Percentiles rank a stretch among this genome's conserved stretches.
Conservation (phyloP, 495 filamentous ascomycete species). For the Coniosporium apollinis region DNA sequence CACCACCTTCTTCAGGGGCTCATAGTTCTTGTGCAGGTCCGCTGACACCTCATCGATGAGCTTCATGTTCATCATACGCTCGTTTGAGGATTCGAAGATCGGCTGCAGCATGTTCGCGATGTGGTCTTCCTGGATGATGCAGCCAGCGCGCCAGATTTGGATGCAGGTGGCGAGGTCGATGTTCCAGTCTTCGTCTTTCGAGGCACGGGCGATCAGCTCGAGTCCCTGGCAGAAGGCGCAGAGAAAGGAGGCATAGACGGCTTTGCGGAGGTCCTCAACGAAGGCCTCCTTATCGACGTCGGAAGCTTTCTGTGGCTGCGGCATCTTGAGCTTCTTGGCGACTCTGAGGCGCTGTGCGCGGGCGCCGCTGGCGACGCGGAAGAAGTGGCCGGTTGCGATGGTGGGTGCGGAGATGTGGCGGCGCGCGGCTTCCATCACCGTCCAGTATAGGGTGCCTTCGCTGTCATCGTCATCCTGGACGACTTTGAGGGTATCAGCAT, state of each 20-base stretch:
- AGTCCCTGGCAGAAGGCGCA: slow-evolving; percentile 50
- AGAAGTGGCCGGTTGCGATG: slow-evolving; percentile 43
- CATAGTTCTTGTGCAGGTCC: slow-evolving; percentile 29
- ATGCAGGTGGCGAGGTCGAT: slow-evolving; percentile 41
- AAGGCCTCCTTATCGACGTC: slow-evolving; percentile 31
- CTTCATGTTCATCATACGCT: slow-evolving; percentile 25
- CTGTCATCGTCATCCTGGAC: slow-evolving; percentile 52
- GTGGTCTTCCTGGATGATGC: slow-evolving; percentile 55
- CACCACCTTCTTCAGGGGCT: slow-evolving; percentile 38
- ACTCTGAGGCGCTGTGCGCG: slow-evolving; percentile 25
- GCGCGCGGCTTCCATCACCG: slow-evolving; percentile 40
- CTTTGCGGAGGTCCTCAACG: slow-evolving; percentile 40
- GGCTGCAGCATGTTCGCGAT: slow-evolving; percentile 35
- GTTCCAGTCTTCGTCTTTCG: slow-evolving; percentile 44
- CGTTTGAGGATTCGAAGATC: slow-evolving; percentile 12
- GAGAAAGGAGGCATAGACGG: slow-evolving; percentile 47
- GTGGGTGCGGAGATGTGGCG: slow-evolving; percentile 51
- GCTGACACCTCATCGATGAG: slow-evolving; percentile 33
- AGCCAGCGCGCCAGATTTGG: slow-evolving; percentile 56
- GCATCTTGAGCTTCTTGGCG: slow-evolving; percentile 7
- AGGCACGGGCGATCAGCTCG: slow-evolving; percentile 44
- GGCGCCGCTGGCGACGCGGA: slow-evolving; percentile 44
- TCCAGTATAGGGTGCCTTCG: slow-evolving; percentile 56
- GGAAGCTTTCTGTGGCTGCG: slow-evolving; percentile 23
- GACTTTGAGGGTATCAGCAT: slow-evolving; percentile 43